Evolutionary conservation across 2,329 filamentous ascomycete genomes (phyloP), one percentile per base, ranked within the genome.

Genomic region (Fusarium succisae): DNA sequence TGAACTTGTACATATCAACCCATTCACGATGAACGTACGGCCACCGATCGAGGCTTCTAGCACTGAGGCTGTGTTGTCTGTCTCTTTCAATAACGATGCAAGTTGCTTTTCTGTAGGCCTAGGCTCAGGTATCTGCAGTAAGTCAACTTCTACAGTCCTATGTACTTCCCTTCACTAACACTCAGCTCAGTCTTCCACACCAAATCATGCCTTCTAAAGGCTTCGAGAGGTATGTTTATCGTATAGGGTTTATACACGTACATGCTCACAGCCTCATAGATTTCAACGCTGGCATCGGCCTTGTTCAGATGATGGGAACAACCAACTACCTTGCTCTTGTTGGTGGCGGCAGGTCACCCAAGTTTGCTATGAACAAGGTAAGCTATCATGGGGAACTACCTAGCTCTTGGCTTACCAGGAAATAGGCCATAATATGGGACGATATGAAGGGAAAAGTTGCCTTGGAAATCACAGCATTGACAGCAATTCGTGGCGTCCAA

Each of bases 301-400:
- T 94, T 45, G 93, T 92, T 32, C 92, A 95, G 82, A 96, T 98
- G 93, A 91, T 98, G 81, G 93, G 93, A 50, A 93, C 91, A 76
- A 91, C 94, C 60, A 95, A 96, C 83, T 97, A 95, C 81, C 87
- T 98, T 41, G 96, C 94, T 35, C 88, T 98, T 15, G 94, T 98
- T 63, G 95, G 95, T 73, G 96, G 96, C 76, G 95, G 96, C 55
- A 93, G 90, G 77, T 91, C 91, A 67, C 94, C 95, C 60, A 96
- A 96, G 79, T 96, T 94, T 78, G 91, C 94, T 20, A 92, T 93
- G 80, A 97, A 95, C 83, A 97, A 97, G 87, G 94, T 91, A 77
- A 14, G 77, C 60, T 17, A 37, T 32, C 30, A 18, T 15, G 9
- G 20, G 11, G 41, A 18, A 14, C 17, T n/a, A 32, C 12, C 51